These are phyloP conservation scores for Cubamyces lactineus DNA, from an alignment of 768 basidiomycete species.

Conservation along the genomic window DNA sequence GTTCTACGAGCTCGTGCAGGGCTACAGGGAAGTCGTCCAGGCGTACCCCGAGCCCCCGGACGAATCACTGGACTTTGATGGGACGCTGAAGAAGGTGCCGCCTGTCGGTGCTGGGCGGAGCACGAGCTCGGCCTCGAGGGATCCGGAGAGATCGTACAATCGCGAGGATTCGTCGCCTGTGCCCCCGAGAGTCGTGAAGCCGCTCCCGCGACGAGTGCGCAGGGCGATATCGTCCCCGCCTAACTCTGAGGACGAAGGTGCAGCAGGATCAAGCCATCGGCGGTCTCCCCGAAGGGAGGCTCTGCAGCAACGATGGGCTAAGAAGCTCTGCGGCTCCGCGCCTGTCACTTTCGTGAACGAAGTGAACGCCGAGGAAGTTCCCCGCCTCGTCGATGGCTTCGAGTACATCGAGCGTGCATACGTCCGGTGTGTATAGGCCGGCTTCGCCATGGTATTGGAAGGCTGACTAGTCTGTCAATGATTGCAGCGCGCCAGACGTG, in stretches of 20 bases:
- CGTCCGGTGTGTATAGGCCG: conserved; percentile 43
- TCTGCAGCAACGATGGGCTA: conserved; percentile 33
- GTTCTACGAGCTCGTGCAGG: conserved; percentile 18
- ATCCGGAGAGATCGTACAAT: background rate
- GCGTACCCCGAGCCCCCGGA: background rate
- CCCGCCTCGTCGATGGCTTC: conserved; percentile 47
- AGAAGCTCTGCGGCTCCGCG: conserved; percentile 36
- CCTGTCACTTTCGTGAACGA: conserved; percentile 38
- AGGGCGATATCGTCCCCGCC: background rate
- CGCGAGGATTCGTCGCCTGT: background rate
- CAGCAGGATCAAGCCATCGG: background rate
- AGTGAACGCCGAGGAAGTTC: conserved; percentile 44
- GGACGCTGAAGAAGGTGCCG: background rate
- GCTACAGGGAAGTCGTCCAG: conserved; percentile 15
- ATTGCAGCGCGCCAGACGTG: conserved; percentile 12
- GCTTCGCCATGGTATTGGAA: background rate
- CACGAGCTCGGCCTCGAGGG: background rate
- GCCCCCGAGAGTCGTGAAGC: background rate
- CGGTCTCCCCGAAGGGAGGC: background rate
- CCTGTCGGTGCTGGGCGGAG: background rate
- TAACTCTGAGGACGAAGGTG: background rate
- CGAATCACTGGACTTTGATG: conserved; percentile 3
- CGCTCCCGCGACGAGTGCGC: conserved; percentile 5
- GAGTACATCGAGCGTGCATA: conserved; percentile 58
- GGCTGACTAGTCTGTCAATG: conserved; percentile 4